Conservation (phyloP, 495 filamentous ascomycete genomes). For the Penicillium argentinense region DNA sequence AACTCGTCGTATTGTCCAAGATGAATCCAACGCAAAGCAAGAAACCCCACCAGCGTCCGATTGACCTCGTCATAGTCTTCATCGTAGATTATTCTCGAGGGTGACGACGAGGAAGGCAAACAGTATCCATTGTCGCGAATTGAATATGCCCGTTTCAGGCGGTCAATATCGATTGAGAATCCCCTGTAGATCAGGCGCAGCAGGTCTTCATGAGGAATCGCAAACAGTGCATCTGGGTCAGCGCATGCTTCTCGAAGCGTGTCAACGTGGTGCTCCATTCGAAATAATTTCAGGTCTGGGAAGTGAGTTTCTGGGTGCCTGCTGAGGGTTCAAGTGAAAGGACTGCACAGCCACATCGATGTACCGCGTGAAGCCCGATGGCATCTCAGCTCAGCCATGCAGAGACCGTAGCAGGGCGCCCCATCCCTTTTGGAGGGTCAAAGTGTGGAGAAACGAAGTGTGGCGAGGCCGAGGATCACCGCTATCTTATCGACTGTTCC, state of each 20-base stretch:
- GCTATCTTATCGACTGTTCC: no score
- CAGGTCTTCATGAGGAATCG: conserved; percentile 1
- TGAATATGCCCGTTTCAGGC: conserved; percentile 17
- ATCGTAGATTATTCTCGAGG: conserved; percentile 16
- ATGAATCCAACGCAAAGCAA: conserved; percentile 20
- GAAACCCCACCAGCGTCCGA: conserved; percentile 16
- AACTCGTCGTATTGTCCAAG: conserved; percentile 13
- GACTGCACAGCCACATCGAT: no score
- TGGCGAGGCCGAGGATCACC: no score
- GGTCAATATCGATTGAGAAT: conserved; percentile 17
- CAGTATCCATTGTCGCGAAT: conserved; percentile 11
- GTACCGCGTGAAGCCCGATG: no score
- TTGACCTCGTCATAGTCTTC: conserved; percentile 21
- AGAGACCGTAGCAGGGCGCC: no score
- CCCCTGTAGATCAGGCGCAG: conserved; percentile 10
- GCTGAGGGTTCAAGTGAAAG: no score
- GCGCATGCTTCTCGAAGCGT: conserved; percentile 10
- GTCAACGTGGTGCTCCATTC: conserved; percentile 1
- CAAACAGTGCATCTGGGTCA: conserved; percentile 9
- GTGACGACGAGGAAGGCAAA: conserved; percentile 10
- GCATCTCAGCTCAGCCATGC: no score
- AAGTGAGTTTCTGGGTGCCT: no score
- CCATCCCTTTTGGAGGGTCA: no score
- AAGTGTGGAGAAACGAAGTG: no score
- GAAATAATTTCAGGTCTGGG: no score